Percentiles rank a stretch among this genome's conserved stretches.
Conservation (phyloP, 225 moss, liverwort and hornwort species). For the Pleurozium schreberi region DNA sequence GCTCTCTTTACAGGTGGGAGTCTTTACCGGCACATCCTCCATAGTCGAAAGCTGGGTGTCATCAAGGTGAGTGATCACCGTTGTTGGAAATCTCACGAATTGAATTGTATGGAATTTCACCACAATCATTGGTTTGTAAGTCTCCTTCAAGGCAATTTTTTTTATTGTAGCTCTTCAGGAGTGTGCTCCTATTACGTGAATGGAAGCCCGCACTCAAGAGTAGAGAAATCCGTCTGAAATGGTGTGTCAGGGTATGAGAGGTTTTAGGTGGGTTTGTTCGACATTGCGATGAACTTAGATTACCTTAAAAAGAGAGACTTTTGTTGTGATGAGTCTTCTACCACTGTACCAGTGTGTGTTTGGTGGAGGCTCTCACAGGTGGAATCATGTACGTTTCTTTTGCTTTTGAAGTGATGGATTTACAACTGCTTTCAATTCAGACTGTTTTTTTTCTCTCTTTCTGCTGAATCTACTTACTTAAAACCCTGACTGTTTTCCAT, state of each 20-base stretch:
- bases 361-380: background rate
- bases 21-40: background rate
- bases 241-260: background rate
- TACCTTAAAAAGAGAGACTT: too few relatives aligned
- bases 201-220: too few relatives aligned
- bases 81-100: background rate
- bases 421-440: background rate
- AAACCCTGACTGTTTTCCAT: background rate
- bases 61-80: background rate
- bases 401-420: background rate
- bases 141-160: background rate
- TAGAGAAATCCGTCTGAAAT: background rate
- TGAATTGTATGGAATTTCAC: background rate
- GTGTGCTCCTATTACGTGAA: background rate
- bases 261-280: background rate
- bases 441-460: too few relatives aligned
- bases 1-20: background rate
- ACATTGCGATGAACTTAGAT: background rate
- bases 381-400: background rate
- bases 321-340: background rate
- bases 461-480: background rate
- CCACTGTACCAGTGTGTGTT: background rate
- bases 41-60: background rate
- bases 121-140: background rate
- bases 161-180: background rate